A percentile compares a stretch with the other conserved stretches of the same genome.
Evolutionary conservation across 83 land plant genomes (phyloP).

Genomic region (Diphasiastrum complanatum): DNA sequence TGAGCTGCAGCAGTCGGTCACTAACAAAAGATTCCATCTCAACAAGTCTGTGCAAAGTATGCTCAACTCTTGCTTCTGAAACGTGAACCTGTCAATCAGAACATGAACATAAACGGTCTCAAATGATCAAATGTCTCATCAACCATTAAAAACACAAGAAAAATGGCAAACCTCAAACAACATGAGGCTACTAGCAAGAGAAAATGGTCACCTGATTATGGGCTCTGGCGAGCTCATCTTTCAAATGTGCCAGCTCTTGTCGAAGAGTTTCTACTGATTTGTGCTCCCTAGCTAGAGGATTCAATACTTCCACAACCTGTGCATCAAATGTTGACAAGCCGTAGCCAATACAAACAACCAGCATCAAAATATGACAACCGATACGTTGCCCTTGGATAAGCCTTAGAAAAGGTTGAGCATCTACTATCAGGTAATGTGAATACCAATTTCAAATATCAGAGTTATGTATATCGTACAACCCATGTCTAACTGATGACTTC

Average conservation of each 20-base stretch:
- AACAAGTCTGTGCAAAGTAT: conserved; percentile 73
- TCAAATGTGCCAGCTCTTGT: conserved; percentile 74
- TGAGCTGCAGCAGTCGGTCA: conserved; percentile 57
- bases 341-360: too few species aligned
- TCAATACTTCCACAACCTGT: conserved; percentile 92
- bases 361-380: too few species aligned
- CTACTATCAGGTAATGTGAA: too few species aligned
- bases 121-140: too few species aligned
- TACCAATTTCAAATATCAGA: too few species aligned
- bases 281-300: conserved; percentile 82
- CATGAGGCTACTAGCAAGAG: background rate
- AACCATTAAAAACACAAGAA: too few species aligned
- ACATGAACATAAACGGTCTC: background rate
- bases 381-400: too few species aligned
- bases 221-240: conserved; percentile 65
- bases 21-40: conserved; percentile 78
- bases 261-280: conserved; percentile 89
- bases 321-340: conserved; percentile 1
- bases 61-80: conserved; percentile 86
- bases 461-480: too few species aligned
- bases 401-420: too few species aligned
- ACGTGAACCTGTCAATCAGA: conserved; percentile 66
- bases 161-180: background rate
- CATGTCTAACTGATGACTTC: too few species aligned
- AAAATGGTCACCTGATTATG: conserved; percentile 62